Evolutionary conservation across 441 rosid species (phyloP).

Genomic region (Geranium incanum): DNA sequence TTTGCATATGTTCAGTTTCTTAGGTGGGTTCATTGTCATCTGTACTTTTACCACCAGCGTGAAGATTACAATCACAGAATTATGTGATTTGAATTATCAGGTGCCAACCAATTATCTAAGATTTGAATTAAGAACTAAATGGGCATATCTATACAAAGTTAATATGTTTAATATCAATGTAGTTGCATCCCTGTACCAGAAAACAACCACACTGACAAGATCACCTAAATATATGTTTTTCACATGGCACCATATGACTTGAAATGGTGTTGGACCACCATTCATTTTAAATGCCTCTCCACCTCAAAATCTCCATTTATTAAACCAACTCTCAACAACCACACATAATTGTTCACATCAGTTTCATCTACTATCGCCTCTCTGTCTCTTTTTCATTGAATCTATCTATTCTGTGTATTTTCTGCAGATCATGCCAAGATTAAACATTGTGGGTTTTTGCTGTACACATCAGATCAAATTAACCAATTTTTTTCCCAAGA

Average conservation of each 20-base stretch:
- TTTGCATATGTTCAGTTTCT: too few relatives aligned
- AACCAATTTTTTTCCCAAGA: neutral
- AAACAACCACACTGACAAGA: neutral
- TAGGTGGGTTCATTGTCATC: too few relatives aligned
- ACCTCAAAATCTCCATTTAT: neutral
- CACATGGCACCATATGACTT: slow-evolving; percentile 3
- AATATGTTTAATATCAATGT: too few relatives aligned
- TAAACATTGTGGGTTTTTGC: neutral
- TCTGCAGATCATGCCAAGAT: too few relatives aligned
- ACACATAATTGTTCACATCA: slow-evolving; percentile 3
- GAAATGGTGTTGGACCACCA: slow-evolving; percentile 5
- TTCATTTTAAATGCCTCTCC: neutral
- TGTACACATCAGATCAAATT: too few relatives aligned
- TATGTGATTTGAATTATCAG: too few relatives aligned
- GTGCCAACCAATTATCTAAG: too few relatives aligned
- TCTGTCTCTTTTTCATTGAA: neutral
- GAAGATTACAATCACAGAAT: too few relatives aligned
- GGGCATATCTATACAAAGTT: too few relatives aligned
- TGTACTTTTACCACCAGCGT: too few relatives aligned
- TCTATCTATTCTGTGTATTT: neutral
- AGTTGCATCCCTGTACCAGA: neutral
- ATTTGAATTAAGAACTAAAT: too few relatives aligned
- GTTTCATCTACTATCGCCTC: neutral
- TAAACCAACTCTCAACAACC: neutral
- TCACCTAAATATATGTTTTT: neutral